These are phyloP conservation scores for Streptanthus diversifolius DNA, from an alignment of 345 rosid genomes.

Conservation along the genomic window DNA sequence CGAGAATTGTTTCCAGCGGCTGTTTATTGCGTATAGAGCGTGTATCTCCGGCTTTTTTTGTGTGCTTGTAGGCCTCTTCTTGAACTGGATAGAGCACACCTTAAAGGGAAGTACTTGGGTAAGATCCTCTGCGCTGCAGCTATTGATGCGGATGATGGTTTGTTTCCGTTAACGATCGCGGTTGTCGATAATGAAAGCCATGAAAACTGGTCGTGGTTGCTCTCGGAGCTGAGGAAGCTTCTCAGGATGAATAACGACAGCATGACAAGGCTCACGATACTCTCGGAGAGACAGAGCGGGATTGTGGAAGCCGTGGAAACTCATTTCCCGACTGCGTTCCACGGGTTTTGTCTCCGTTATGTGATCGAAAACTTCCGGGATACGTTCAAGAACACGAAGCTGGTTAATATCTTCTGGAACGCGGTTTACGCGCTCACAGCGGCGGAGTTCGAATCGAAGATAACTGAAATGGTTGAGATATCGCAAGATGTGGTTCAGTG, in stretches of 20 bases:
- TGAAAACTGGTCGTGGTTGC: slow-evolving; percentile 99
- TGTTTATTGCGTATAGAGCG: slow-evolving; percentile 82
- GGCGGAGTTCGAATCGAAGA: slow-evolving; percentile 76
- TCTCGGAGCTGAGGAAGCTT: slow-evolving; percentile 92
- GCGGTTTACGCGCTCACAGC: slow-evolving; percentile 92
- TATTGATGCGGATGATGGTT: slow-evolving; percentile 80
- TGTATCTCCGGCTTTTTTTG: slow-evolving; percentile 87
- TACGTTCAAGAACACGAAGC: slow-evolving; percentile 85
- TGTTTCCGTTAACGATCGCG: slow-evolving; percentile 91
- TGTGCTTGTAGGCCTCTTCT: slow-evolving; percentile 92
- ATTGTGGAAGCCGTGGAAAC: slow-evolving; percentile 91
- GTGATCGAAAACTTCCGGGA: slow-evolving; percentile 92
- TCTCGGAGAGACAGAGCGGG: slow-evolving; percentile 84
- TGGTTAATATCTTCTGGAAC: slow-evolving; percentile 92
- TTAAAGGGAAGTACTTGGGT: slow-evolving; percentile 95
- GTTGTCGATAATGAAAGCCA: slow-evolving; percentile 74
- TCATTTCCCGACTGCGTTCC: slow-evolving; percentile 93
- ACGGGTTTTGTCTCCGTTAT: slow-evolving; percentile 87
- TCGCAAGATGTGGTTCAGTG: slow-evolving; percentile 72
- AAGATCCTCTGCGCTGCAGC: slow-evolving; percentile 85
- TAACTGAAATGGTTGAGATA: slow-evolving; percentile 85
- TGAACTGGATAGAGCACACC: slow-evolving; percentile 84
- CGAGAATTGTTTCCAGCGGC: slow-evolving; percentile 93
- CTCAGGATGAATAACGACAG: slow-evolving; percentile 86
- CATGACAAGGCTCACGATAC: slow-evolving; percentile 97